Evolutionary conservation across 345 rosid genomes (phyloP).

Genomic region (Arabidopsis arenosa): DNA sequence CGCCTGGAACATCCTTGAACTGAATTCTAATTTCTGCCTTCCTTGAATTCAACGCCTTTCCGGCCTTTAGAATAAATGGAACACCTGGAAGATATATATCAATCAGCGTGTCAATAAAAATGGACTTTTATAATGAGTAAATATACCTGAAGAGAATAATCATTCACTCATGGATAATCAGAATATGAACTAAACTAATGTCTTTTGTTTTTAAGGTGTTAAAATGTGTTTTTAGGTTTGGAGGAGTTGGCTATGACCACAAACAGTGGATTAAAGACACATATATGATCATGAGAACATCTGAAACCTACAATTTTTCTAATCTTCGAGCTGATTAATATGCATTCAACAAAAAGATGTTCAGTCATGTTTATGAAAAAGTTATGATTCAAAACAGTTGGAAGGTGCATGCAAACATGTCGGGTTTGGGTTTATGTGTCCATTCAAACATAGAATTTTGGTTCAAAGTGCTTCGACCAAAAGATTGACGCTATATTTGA

Average conservation of each 20-base stretch:
- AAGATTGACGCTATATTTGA: neutral
- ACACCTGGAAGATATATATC: conserved; percentile 62
- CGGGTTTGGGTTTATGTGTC: neutral
- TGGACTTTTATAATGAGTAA: neutral
- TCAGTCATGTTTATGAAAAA: neutral
- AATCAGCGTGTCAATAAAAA: neutral
- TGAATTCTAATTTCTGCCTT: conserved; percentile 96
- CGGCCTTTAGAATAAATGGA: conserved; percentile 91
- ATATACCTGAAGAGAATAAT: neutral
- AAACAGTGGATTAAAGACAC: neutral
- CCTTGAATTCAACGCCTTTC: conserved; percentile 89
- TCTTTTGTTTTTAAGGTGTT: neutral
- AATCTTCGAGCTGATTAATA: neutral
- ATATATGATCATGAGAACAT: neutral
- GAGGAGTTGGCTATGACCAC: neutral
- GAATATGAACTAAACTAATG: neutral
- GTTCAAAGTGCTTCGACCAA: neutral
- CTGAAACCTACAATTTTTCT: neutral
- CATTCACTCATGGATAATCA: neutral
- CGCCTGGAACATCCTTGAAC: conserved; percentile 96
- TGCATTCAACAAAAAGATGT: neutral
- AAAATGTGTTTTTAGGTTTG: neutral
- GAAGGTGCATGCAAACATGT: neutral
- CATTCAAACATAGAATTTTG: neutral
- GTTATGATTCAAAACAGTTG: neutral